phyloP scores from a whole-genome alignment of 169 alveolate species.

The Eimeria praecox region DNA sequence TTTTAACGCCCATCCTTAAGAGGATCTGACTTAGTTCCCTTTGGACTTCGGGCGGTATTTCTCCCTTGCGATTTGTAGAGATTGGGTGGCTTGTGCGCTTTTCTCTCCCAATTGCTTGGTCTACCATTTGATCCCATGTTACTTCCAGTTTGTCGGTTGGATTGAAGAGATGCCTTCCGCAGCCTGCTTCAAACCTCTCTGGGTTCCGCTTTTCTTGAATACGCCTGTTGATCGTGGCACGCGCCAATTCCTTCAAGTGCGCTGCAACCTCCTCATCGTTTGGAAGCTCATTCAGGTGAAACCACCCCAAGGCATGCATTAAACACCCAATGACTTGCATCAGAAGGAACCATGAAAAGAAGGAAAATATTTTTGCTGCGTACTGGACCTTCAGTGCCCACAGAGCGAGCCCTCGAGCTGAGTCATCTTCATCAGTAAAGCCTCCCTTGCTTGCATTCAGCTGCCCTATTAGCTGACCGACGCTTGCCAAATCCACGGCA shows the following conservation, averaged over 20 bases:
- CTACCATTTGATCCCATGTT: slow-evolving; percentile 62
- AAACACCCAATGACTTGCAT: slow-evolving; percentile 60
- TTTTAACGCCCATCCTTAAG: slow-evolving; percentile 55
- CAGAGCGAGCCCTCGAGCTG: slow-evolving; percentile 32
- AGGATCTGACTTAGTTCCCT: slow-evolving; percentile 49
- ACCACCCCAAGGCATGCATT: slow-evolving; percentile 71
- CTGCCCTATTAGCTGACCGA: slow-evolving; percentile 57
- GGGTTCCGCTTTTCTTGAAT: slow-evolving; percentile 73
- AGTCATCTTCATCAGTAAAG: slow-evolving; percentile 13
- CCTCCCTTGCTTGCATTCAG: slow-evolving; percentile 47
- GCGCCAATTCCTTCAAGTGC: slow-evolving; percentile 67
- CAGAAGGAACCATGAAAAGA: slow-evolving; percentile 52
- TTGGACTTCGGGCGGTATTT: slow-evolving; percentile 25
- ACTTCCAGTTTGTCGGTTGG: slow-evolving; percentile 70
- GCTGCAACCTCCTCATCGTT: slow-evolving; percentile 72
- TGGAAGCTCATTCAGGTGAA: slow-evolving; percentile 70
- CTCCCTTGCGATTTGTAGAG: slow-evolving; percentile 38
- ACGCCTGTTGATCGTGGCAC: slow-evolving; percentile 70
- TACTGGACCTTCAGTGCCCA: slow-evolving; percentile 42
- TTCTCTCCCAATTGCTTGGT: slow-evolving; percentile 33
- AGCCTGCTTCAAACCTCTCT: slow-evolving; percentile 39
- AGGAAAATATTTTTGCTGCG: slow-evolving; percentile 36
- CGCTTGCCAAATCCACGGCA: slow-evolving; percentile 44
- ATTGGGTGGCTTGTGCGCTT: slow-evolving; percentile 69
- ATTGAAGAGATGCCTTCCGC: slow-evolving; percentile 46